Evolutionary conservation across 441 rosid species (phyloP), one percentile per base, ranked within the genome.

Genomic region (Croton laevigatus): DNA sequence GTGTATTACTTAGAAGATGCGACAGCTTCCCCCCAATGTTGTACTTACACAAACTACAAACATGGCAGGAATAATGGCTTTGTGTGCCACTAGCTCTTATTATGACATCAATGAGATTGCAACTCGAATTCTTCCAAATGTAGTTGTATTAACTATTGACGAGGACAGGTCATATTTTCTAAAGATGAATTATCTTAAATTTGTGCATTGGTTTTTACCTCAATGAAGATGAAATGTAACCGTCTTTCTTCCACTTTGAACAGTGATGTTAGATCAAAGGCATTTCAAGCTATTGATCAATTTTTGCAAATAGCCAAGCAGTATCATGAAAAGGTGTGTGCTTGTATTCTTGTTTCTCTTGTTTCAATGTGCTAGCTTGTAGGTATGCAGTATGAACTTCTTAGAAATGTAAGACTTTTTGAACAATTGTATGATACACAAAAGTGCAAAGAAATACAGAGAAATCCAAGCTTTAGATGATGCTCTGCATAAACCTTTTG

Each of bases 261-360:
- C 83, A 96, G 98, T 80, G 99, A 96, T 79, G 97, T 96, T 71
- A 92, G 94, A 67, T 67, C 90, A 32, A 96, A 96, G 83, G 90
- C 99, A 75, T 96, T 96, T 86, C 91, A 96, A 81, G 97, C 98
- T 54, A 91, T 90, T 69, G 98, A 96, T 60, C 97, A 93, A 62
- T 96, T 96, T 81, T 77, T 96, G 84, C 94, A 87, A 85, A 85
- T 93, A 82, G 81, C 89, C 83, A 96, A 85, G 83, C 97, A 93
- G 67, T 78, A 84, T 75, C 80, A 90, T 66, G 97, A 96, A 63
- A 95, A 91, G 95, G 99, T 96, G 66, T 65, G 69, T 60, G 23
- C 71, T 72, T 54, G 59, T 71, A 48, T 65, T 59, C 6, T 44
- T 67, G 62, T 23, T 65, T 58, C 44, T 71, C 14, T 53, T 74